Base-by-base conservation (phyloP, 306 rosid species). In the Pterocarpus macrocarpus region DNA sequence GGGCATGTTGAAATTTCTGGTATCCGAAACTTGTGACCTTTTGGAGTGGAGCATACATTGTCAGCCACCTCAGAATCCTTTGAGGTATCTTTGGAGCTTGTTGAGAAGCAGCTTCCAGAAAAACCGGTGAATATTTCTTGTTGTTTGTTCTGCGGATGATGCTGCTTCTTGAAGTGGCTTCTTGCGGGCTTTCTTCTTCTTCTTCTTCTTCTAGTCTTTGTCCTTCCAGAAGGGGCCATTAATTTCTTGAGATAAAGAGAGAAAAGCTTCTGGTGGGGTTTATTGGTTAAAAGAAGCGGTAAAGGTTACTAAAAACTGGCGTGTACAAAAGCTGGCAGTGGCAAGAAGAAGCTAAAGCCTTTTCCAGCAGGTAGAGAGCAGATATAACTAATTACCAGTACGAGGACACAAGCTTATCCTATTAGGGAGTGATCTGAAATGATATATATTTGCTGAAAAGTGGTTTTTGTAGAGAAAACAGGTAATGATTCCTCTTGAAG, bases 1-100 rank as follows among this genome's bases (percentile, higher is more conserved):
- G 98, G 98, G 28, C 98, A 94, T 30, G 94, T 85, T 38, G 82
- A 49, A 74, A 82, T 79, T 81, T 91, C 85, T 12, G 98, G 97
- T 81, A 94, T 92, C 45, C 85, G 80, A 84, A 86, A 90, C 76
- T 90, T 91, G 84, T 84, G 44, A 38, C 89, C 97, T 81, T 90
- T 94, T 2, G 98, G 98, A 0, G 98, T 94, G 16, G 91, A 92
- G 64, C 97, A 94, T 1, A 84, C 65, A 61, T 75, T 82, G 11
- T 84, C 88, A 58, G 53, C 76, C 9, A 36, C 86, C 68, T 80
- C 32, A 16, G 50, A 57, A 61, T 83, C 85, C 5, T 77, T 79
- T 53, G 79, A 70, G 17, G 57, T 8, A 47, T 9, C 14, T 3
- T 2, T 8, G 53, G 12, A 47, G n/a, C 53, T 47, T 47, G 15